Evolutionary conservation across 2,329 filamentous ascomycete species (phyloP).

Genomic region (Juglanconis sp.): DNA sequence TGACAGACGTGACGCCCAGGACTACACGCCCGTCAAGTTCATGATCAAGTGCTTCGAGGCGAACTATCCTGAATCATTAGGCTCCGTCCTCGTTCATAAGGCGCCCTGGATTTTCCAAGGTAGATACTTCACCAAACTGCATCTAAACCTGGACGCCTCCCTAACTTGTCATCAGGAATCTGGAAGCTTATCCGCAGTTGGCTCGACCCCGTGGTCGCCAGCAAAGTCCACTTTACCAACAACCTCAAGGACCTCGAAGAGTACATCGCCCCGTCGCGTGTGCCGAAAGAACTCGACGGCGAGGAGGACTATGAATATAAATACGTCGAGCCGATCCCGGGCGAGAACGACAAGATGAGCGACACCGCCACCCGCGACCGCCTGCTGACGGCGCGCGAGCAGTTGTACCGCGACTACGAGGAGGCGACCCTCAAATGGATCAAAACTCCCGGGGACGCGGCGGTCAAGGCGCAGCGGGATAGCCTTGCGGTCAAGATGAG

Average conservation of each 20-base stretch:
- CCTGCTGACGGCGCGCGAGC: conserved; percentile 60
- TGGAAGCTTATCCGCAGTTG: conserved; percentile 95
- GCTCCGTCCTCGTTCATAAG: conserved; percentile 88
- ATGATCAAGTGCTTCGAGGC: conserved; percentile 99
- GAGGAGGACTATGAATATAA: conserved; percentile 80
- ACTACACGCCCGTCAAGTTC: conserved; percentile 95
- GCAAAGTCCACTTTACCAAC: conserved; percentile 91
- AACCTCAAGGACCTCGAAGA: conserved; percentile 72
- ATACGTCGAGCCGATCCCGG: conserved; percentile 71
- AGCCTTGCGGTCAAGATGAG: conserved; percentile 61
- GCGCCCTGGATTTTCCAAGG: conserved; percentile 96
- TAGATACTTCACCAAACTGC: conserved; percentile 32
- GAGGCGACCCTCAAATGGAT: conserved; percentile 75
- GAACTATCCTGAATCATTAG: conserved; percentile 93
- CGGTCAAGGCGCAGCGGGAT: conserved; percentile 56
- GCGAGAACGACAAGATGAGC: conserved; percentile 76
- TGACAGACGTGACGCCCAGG: conserved; percentile 45
- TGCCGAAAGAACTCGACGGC: conserved; percentile 82
- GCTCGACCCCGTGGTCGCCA: conserved; percentile 93
- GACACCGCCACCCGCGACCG: conserved; percentile 59
- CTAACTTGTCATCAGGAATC: conserved; percentile 56
- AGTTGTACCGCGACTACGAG: conserved; percentile 72
- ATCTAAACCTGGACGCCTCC: background rate
- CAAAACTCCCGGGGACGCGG: conserved; percentile 41
- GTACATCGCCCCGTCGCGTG: conserved; percentile 68